These are phyloP conservation scores for Spergularia azorica DNA, from an alignment of 179 eudicot genomes.

Conservation along the genomic window DNA sequence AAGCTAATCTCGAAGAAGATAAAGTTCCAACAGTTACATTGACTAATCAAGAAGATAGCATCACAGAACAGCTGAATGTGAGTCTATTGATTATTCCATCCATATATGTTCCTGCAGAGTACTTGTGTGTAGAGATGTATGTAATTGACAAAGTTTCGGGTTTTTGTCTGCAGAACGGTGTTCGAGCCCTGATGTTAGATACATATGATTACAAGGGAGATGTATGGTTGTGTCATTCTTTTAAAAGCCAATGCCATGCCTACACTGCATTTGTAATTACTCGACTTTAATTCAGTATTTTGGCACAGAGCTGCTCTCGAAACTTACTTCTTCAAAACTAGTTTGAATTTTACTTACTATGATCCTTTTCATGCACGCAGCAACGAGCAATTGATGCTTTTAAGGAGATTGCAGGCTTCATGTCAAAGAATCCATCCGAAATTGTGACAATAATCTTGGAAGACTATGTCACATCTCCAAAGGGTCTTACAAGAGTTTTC, in stretches of 20 bases:
- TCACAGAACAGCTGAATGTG: conserved; percentile 62
- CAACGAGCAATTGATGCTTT: conserved; percentile 60
- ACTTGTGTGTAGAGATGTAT: neutral
- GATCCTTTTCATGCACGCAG: conserved; percentile 23
- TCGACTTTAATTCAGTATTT: neutral
- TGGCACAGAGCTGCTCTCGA: too few relatives aligned
- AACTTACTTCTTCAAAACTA: too few relatives aligned
- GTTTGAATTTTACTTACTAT: too few relatives aligned
- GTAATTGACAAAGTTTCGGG: neutral
- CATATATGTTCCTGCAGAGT: neutral
- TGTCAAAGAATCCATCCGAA: conserved; percentile 68
- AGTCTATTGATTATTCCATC: conserved; percentile 9
- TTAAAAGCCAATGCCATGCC: conserved; percentile 61
- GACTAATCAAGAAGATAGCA: conserved; percentile 74
- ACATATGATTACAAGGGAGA: conserved; percentile 71
- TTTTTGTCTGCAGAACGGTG: conserved; percentile 60
- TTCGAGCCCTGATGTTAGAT: conserved; percentile 82
- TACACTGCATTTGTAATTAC: conserved; percentile 70
- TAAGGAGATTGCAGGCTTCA: conserved; percentile 62
- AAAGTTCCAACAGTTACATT: conserved; percentile 56
- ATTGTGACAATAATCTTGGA: conserved; percentile 80
- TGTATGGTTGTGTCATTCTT: conserved; percentile 91
- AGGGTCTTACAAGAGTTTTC: conserved; percentile 66
- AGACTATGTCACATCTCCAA: conserved; percentile 69
- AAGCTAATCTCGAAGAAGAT: conserved; percentile 42